Conservation (phyloP, 352 stramenopile genomes). For the Phytophthora multivora region DNA sequence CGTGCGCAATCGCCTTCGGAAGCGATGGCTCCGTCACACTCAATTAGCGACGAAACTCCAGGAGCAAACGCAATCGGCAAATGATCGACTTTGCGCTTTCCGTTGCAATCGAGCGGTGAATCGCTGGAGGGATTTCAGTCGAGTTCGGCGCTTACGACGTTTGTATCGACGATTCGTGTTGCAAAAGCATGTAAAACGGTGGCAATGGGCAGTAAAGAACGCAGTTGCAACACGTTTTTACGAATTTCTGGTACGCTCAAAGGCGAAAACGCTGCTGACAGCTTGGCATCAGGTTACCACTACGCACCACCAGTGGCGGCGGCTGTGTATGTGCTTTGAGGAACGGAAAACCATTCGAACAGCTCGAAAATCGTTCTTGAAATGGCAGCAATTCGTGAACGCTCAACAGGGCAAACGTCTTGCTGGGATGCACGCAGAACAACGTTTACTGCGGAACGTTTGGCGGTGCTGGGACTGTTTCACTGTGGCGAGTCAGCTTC, state of each 20-base stretch:
- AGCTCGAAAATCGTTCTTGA: constrained; percentile 14
- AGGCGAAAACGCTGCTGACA: constrained; percentile 32
- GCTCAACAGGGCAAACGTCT: constrained; percentile 3
- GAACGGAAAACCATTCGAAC: constrained; percentile 3
- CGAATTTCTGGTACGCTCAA: constrained; percentile 19
- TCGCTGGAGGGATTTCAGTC: constrained; percentile 33
- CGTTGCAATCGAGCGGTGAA: constrained; percentile 13
- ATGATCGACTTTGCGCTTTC: constrained; percentile 12
- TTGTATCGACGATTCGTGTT: constrained; percentile 39
- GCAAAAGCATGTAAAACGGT: constrained; percentile 42
- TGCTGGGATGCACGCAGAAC: constrained; percentile 11
- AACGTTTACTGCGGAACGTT: constrained; percentile 4
- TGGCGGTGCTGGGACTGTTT: constrained; percentile 14
- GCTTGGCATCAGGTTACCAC: constrained; percentile 31
- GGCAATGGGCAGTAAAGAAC: constrained; percentile 35
- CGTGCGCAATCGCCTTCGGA: constrained; percentile 21
- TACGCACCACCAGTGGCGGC: constrained; percentile 31
- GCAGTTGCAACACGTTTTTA: constrained; percentile 45
- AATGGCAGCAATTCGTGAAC: constrained; percentile 29
- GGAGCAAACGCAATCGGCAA: constrained; percentile 1
- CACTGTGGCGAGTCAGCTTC: constrained; percentile 1
- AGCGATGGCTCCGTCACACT: constrained; percentile 25
- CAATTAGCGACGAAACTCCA: constrained; percentile 7
- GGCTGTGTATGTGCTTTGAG: constrained; percentile 19
- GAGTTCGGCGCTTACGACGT: constrained; percentile 2